Conservation (phyloP, 208 protist genomes). For the Acanthamoeba royreba region DNA sequence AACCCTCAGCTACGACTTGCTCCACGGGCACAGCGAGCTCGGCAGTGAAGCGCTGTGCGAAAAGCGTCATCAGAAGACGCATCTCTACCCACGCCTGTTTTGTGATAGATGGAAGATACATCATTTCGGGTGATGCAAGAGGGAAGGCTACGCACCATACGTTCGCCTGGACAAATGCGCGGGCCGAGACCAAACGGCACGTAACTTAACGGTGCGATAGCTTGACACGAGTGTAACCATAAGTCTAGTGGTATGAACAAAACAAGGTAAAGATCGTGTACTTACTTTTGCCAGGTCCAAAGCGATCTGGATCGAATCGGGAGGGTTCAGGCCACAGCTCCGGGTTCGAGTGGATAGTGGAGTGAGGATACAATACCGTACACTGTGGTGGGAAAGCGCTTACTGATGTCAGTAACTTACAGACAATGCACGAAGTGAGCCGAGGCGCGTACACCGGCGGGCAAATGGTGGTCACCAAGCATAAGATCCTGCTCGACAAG, state of each 20-base stretch:
- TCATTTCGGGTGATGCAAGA: background rate
- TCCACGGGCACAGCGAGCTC: background rate
- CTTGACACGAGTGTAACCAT: too few relatives aligned
- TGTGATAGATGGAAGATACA: background rate
- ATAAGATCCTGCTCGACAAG: background rate
- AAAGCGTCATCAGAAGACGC: background rate
- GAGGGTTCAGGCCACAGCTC: background rate
- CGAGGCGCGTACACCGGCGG: background rate
- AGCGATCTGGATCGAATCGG: background rate
- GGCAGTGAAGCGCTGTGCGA: background rate
- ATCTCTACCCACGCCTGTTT: background rate
- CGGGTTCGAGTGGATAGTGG: background rate
- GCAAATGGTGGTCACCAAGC: background rate
- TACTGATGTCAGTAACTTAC: too few relatives aligned
- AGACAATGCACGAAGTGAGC: too few relatives aligned
- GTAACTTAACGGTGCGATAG: background rate
- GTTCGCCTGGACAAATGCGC: background rate
- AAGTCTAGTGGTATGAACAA: too few relatives aligned
- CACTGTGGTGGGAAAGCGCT: too few relatives aligned
- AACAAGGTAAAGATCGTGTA: background rate
- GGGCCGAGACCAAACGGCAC: background rate
- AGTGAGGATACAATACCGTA: background rate
- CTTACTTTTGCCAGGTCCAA: background rate
- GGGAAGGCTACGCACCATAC: background rate
- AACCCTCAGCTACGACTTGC: background rate